These are phyloP conservation scores for Otatea glauca DNA, from an alignment of 176 grass and related monocot genomes.

Conservation along the genomic window DNA sequence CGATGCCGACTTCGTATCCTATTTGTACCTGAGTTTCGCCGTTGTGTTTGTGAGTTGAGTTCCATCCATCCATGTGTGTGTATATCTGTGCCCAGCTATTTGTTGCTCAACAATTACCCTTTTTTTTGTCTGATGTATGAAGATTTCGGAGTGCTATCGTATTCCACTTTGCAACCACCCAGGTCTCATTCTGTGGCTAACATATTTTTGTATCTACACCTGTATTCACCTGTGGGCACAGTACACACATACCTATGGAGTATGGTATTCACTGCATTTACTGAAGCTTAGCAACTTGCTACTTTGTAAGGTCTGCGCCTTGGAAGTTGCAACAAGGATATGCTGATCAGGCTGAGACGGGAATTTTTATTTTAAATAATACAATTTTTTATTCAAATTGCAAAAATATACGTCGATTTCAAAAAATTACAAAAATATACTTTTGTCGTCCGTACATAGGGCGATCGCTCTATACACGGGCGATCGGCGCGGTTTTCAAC, in stretches of 20 bases:
- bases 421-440: too few relatives aligned
- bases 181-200: not conserved
- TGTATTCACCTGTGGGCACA: not conserved
- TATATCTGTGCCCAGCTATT: conserved; percentile 35
- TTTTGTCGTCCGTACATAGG: too few relatives aligned
- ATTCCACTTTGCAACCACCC: not conserved
- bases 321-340: not conserved
- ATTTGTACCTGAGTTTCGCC: conserved; percentile 39
- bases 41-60: conserved; percentile 1
- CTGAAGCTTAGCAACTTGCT: not conserved
- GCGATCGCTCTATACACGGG: too few relatives aligned
- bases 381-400: too few relatives aligned
- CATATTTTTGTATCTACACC: not conserved
- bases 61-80: conserved; percentile 30
- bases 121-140: not conserved
- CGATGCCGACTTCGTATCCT: conserved; percentile 24
- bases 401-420: too few relatives aligned
- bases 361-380: too few relatives aligned
- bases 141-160: not conserved
- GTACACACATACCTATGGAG: not conserved
- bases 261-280: too few relatives aligned
- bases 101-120: conserved; percentile 35
- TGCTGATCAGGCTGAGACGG: not conserved
- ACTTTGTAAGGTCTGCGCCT: not conserved
- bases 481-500: too few relatives aligned